Conservation (phyloP, 306 rosid genomes). For the Leucaena leucocephala region DNA sequence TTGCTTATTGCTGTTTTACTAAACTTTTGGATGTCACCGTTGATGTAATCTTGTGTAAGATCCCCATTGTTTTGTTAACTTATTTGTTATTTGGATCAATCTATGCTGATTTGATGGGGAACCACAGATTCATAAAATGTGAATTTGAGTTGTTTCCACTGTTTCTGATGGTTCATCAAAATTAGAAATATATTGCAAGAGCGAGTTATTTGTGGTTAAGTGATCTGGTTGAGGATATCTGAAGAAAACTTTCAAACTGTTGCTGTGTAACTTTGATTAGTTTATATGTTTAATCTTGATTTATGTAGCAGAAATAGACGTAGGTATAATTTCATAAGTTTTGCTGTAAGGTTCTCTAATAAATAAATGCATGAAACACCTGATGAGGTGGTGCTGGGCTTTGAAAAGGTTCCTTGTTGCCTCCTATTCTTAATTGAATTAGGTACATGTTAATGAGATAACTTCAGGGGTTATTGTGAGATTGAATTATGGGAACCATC, state of each 20-base stretch:
- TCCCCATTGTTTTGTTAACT: neutral
- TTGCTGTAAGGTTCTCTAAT: neutral
- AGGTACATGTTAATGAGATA: neutral
- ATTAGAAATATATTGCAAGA: neutral
- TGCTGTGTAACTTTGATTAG: neutral
- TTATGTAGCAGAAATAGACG: neutral
- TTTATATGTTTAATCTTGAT: neutral
- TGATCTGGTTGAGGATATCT: neutral
- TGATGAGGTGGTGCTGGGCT: neutral
- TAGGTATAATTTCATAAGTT: neutral
- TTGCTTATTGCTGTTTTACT: conserved; percentile 20
- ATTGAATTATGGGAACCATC: conserved; percentile 4
- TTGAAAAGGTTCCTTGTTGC: neutral
- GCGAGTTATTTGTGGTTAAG: neutral
- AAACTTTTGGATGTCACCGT: conserved; percentile 14
- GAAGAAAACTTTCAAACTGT: neutral
- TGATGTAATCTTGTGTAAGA: conserved; percentile 21
- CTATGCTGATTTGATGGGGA: conserved; percentile 3
- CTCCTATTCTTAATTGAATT: neutral
- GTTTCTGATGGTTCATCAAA: neutral
- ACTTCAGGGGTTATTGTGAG: neutral
- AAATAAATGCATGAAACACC: neutral
- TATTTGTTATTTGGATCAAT: conserved; percentile 1
- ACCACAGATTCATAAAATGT: conserved; percentile 6
- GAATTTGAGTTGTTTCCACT: neutral